phyloP scores from a whole-genome alignment of 805 yeast genomes.

The Phaffomyces opuntiae region DNA sequence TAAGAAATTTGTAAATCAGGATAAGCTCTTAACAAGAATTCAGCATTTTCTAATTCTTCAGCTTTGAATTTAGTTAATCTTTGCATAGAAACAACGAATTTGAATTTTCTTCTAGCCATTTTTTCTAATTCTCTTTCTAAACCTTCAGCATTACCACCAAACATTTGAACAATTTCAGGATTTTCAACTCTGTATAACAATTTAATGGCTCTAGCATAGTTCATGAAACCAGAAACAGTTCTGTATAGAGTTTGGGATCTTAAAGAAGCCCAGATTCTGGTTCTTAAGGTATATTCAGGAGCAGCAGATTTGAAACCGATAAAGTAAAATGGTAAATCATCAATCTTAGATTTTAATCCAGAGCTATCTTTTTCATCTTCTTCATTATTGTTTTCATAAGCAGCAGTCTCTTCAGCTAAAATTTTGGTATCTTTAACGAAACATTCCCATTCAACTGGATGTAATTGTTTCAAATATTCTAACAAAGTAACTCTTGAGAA shows the following conservation, averaged over 20 bases:
- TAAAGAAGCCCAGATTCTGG: constrained; percentile 97
- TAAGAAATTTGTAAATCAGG: constrained; percentile 88
- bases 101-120: constrained; percentile 81
- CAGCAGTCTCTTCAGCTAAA: constrained; percentile 90
- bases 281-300: constrained; percentile 92
- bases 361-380: constrained; percentile 53
- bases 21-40: constrained; percentile 72
- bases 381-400: constrained; percentile 40
- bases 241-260: constrained; percentile 95
- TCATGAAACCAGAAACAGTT: constrained; percentile 98
- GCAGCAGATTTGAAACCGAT: constrained; percentile 97
- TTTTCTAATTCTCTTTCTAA: constrained; percentile 89
- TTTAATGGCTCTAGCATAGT: constrained; percentile 93
- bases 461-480: constrained; percentile 90
- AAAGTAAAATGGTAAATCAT: constrained; percentile 89
- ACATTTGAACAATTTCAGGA: constrained; percentile 94
- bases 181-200: constrained; percentile 89
- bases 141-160: constrained; percentile 97
- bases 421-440: constrained; percentile 94
- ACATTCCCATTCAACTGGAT: constrained; percentile 97
- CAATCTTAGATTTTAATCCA: constrained; percentile 74
- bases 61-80: constrained; percentile 64
- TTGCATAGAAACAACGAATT: constrained; percentile 81
- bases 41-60: constrained; percentile 75
- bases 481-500: constrained; percentile 89